Conservation (phyloP, 2,329 filamentous ascomycete species). For the Colletotrichum coccodes region DNA sequence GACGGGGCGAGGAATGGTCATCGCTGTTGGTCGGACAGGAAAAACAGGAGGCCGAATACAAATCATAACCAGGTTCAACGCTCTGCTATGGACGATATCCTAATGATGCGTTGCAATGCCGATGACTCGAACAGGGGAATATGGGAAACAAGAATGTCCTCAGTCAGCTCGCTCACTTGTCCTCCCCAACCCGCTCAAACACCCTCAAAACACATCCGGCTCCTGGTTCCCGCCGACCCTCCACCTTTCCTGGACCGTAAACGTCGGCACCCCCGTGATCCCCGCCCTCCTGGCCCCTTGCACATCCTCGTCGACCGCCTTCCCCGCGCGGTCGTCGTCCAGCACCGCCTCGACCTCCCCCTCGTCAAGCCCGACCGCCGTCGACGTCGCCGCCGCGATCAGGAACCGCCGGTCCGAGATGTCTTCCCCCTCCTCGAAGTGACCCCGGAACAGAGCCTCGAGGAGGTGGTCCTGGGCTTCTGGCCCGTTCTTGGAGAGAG, state of each 20-base stretch:
- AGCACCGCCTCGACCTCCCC: conserved; percentile 36
- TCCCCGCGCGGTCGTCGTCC: conserved; percentile 38
- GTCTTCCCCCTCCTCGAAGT: conserved; percentile 54
- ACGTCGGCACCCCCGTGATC: conserved; percentile 77
- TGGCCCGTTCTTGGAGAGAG: conserved; percentile 39
- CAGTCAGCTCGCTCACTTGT: conserved; percentile 2
- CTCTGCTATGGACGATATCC: not conserved
- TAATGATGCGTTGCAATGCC: not conserved
- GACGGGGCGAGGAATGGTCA: not conserved
- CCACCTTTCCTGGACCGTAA: conserved; percentile 75
- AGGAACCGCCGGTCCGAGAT: conserved; percentile 53
- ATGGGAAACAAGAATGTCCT: too few species aligned
- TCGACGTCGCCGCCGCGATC: conserved; percentile 42
- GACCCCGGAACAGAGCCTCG: conserved; percentile 51
- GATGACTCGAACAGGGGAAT: not conserved
- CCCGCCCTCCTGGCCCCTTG: conserved; percentile 41
- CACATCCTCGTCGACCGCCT: conserved; percentile 44
- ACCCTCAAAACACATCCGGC: conserved; percentile 71
- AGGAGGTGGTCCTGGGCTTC: conserved; percentile 51
- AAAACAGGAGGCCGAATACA: not conserved
- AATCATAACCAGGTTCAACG: not conserved
- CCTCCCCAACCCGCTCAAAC: conserved; percentile 66
- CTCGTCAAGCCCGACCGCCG: conserved; percentile 42
- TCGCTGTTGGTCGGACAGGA: not conserved
- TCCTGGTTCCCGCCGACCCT: conserved; percentile 79